phyloP scores from a whole-genome alignment of 148 eudicot genomes.

The Rhododendron simsii region DNA sequence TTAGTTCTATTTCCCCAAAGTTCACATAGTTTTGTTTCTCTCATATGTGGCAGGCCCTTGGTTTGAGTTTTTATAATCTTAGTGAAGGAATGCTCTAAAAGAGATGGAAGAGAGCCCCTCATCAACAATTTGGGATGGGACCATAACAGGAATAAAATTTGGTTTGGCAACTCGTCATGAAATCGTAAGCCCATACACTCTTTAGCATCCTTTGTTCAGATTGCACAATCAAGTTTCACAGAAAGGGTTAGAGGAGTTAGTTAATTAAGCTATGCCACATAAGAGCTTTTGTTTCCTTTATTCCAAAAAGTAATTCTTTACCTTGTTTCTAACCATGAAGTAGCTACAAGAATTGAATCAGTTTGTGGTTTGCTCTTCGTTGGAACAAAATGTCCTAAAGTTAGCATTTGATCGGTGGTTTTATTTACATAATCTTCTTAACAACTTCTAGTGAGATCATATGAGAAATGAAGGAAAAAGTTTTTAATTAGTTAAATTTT shows the following conservation, averaged over 20 bases:
- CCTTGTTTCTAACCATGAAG: conserved; percentile 5
- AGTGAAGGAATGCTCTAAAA: neutral
- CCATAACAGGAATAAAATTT: conserved; percentile 44
- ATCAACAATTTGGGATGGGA: conserved; percentile 40
- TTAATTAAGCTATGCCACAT: neutral
- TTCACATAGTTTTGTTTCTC: neutral
- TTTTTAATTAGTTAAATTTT: neutral
- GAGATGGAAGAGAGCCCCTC: conserved; percentile 14
- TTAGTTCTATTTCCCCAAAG: neutral
- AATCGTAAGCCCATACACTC: conserved; percentile 11
- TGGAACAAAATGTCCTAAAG: neutral
- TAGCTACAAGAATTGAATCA: neutral
- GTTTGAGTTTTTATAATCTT: neutral
- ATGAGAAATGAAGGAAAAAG: neutral
- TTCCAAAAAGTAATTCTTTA: neutral
- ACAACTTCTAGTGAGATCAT: neutral
- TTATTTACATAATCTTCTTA: neutral
- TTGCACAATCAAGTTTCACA: neutral
- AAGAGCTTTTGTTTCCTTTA: neutral
- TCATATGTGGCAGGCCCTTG: neutral
- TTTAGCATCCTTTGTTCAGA: neutral
- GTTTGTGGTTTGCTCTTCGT: neutral
- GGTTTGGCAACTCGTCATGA: conserved; percentile 11
- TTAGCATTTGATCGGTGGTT: neutral
- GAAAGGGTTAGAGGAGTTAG: neutral